Base-by-base conservation (phyloP, 306 rosid genomes). In the Fragaria iinumae region DNA sequence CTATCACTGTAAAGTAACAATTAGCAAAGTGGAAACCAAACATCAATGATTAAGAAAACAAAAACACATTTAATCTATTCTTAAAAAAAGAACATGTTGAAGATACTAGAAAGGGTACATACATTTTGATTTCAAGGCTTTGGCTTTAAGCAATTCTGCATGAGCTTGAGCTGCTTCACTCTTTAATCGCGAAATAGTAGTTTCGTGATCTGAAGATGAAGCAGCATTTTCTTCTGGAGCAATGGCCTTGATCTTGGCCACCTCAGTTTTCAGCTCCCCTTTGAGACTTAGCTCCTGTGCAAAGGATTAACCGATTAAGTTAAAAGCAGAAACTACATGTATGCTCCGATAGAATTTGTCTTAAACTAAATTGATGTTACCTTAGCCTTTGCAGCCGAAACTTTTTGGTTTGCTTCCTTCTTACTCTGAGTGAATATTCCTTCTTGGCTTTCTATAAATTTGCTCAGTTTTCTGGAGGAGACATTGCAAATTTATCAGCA, bases 101-200 rank as follows among this genome's bases (percentile, higher is more conserved):
- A 43, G 47, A 43, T 39, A 39, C 44, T 5, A 39, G 1, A 39
- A 39, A 39, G 9, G 44, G 44, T 43, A 9, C 47, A 43, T 9
- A 43, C 47, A 1, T 43, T 43, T 43, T 43, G 47, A 43, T 43
- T 43, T 41, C 71, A 36, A 44, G 69, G 78, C 81, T 84, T 74
- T 72, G 67, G 83, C 87, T 45, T 79, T 79, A 29, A 89, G 80
- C 79, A 80, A 52, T 76, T 87, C 85, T 67, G 84, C 83, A 39
- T 85, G 90, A 71, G 85, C 95, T 70, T 77, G 64, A 80, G 84
- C 95, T 29, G 56, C 82, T 9, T 87, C 86, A 62, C 45, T 79
- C 83, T 82, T 91, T 53, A 93, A 80, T 75, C 79, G 68, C 32
- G 62, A 48, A 75, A 75, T 73, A 38, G 76, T 6, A 55, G 80